Base-by-base conservation (phyloP, 345 rosid species). In the Gossypium ekmanianum region DNA sequence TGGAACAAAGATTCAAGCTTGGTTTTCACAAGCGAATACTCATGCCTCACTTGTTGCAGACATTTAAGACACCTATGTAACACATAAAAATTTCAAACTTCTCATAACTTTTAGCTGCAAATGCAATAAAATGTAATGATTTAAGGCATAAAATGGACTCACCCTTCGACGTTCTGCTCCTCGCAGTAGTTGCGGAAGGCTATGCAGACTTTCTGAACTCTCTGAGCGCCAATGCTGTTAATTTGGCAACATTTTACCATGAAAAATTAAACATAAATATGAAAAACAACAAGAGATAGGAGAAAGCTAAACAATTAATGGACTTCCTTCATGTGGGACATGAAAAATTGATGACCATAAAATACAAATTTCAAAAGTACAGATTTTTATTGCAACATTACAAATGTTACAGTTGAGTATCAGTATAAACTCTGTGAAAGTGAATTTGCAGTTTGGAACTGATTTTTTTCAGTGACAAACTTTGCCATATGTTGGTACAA, bases 1-100 rank as follows among this genome's bases (percentile, higher is more conserved):
- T 83, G 76, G 85, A 90, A 85, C 61, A 88, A 81, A 16, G 87
- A 81, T 76, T 90, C 88, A 14, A 90, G 88, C 85, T 88, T 88
- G 77, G 76, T 81, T 79, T 83, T 90, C 76, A 88, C 84, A 9
- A 84, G 75, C 43, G 74, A 64, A 44, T 80, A 90, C 85, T 90
- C 92, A 9, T 79, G 78, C 78, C 76, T 85, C 81, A 88, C 77
- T 77, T 82, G 89, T 65, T 90, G 91, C 78, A 90, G 85, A 79
- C 85, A 82, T 76, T 77, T 83, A 72, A 72, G 85, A 77, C 94
- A 90, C 79, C 92, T 90, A 57, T n/a, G 74, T 6, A 48, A 76
- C 12, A 68, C 61, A 59, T 74, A 27, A 68, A 66, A 66, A 45
- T 14, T 16, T 48, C 44, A 16, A 67, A 16, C 59, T 16, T 68